Base-by-base conservation (phyloP, 2,329 filamentous ascomycete genomes). In the Aspergillus sp. region DNA sequence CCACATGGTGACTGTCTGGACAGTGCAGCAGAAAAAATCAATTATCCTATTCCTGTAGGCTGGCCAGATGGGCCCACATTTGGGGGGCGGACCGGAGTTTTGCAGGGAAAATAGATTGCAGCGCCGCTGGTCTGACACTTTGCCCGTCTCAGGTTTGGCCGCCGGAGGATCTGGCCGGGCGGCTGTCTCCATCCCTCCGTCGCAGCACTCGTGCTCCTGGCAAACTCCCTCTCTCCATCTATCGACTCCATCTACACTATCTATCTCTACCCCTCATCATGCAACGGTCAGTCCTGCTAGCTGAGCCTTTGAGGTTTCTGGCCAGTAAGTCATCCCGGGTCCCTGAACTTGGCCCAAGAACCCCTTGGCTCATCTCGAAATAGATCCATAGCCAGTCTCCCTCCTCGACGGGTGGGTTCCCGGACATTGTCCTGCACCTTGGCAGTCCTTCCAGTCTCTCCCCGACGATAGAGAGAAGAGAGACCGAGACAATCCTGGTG, bases 81-180 rank as follows among this genome's bases (percentile, higher is more conserved):
- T 50, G 59, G 59, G 36, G 27, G 27, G 54, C 39, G 49, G 54
- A 52, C 49, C 49, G 32, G 57, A 23, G 52, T 5, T 19, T 32
- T 41, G 17, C 39, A 42, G 21, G 21, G 19, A 44, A 23, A 23
- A 53, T 53, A 23, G 25, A n/a, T 25, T 44, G 17, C 50, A 36
- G 23, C 38, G 15, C 44, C 39, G 51, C 52, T 52, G 32, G 21
- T 39, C 11, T 58, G 54, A 58, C 52, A 61, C 59, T 58, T 38
- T 42, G 2, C 8, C 32, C 27, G 59, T 61, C 41, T 54, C 59
- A 61, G 55, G 30, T 58, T 23, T 6, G 36, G 21, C 30, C 30
- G 42, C 44, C 25, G 2, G 13, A 39, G 11, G 19, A 36, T 41
- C 38, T 32, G 23, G 21, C 27, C 8, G 27, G 10, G 27, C 10